These are phyloP conservation scores for Moesziomyces aphidis DNA, from an alignment of 1,284 basidiomycete species.

Conservation along the genomic window DNA sequence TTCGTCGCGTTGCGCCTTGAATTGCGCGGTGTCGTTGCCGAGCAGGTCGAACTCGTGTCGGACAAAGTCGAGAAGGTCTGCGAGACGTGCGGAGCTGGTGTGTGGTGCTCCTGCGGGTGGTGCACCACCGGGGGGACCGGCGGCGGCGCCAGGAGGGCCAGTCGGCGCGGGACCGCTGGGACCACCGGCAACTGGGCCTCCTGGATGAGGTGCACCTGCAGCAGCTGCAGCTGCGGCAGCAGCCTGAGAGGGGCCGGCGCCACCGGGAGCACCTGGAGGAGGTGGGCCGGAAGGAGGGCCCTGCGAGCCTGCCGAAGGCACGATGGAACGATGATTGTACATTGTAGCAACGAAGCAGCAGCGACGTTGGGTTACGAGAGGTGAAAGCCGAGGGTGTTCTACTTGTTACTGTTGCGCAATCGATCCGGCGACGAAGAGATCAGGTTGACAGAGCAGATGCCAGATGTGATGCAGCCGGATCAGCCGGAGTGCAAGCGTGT, in stretches of 20 bases:
- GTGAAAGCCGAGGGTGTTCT: too few relatives aligned
- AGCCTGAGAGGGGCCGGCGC: conserved; percentile 40
- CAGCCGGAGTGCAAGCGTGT: too few relatives aligned
- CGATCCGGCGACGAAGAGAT: too few relatives aligned
- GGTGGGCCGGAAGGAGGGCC: conserved; percentile 37
- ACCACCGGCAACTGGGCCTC: conserved; percentile 37
- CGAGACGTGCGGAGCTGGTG: conserved; percentile 71
- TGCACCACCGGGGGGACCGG: conserved; percentile 39
- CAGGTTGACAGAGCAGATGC: too few relatives aligned
- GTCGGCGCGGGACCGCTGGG: conserved; percentile 32
- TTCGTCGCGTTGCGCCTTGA: conserved; percentile 86
- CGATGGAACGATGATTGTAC: conserved; percentile 53
- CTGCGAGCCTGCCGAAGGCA: conserved; percentile 42
- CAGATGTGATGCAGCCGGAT: too few relatives aligned
- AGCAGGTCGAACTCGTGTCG: conserved; percentile 87
- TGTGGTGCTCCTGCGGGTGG: conserved; percentile 42
- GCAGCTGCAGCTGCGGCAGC: conserved; percentile 41
- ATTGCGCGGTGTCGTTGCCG: conserved; percentile 76
- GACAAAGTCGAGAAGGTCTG: conserved; percentile 84
- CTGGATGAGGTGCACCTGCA: conserved; percentile 40
- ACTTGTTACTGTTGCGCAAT: too few relatives aligned
- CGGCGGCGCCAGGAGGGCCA: conserved; percentile 35
- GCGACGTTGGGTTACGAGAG: too few relatives aligned
- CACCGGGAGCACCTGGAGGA: conserved; percentile 34
- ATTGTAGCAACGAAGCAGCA: conserved; percentile 12